Base-by-base conservation (phyloP, 257 asterid genomes). In the Salvia miltiorrhiza region DNA sequence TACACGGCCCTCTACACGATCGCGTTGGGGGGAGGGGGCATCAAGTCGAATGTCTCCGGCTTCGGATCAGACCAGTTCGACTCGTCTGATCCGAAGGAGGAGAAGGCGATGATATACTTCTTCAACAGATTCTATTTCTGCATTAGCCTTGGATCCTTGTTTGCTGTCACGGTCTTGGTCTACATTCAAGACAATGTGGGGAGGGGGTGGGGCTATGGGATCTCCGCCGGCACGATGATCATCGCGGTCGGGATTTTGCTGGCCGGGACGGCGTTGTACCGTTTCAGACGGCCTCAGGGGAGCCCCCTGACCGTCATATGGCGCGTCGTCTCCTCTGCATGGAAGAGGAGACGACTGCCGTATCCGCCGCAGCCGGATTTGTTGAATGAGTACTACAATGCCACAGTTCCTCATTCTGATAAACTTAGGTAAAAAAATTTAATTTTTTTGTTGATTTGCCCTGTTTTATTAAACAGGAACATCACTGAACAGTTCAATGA, bases 51-150 rank as follows among this genome's bases (percentile, higher is more conserved):
- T 32, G 97, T 92, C 60, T 89, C 98, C 1, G 96, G 97, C 9
- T 89, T 92, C 33, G 98, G 98, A 9, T 84, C 97, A 0, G 98
- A 92, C 62, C 98, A 92, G 56, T 92, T 92, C 58, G 96, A 87
- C 75, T 2, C 76, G 1, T 76, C 86, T 12, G 69, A 92, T 63
- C 94, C 94, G 0, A 82, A 75, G 55, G 97, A 92, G 68, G 87
- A 74, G 67, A 86, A 86, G 77, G 76, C 86, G 1, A 92, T 89
- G 96, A 65, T 78, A 21, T 87, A 79, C 13, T 92, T 92, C 82
- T 92, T 92, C 84, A 92, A 86, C 72, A 76, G 97, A 37, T 87
- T 92, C 87, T 89, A 85, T 77, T 87, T 92, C 67, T 80, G 89
- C 85, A 87, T 92, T 53, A 92, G 96, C 84, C 53, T 87, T 0